Evolutionary conservation across 2,329 filamentous ascomycete genomes (phyloP), one percentile per base, ranked within the genome.

Genomic region (Zarea fungicola): DNA sequence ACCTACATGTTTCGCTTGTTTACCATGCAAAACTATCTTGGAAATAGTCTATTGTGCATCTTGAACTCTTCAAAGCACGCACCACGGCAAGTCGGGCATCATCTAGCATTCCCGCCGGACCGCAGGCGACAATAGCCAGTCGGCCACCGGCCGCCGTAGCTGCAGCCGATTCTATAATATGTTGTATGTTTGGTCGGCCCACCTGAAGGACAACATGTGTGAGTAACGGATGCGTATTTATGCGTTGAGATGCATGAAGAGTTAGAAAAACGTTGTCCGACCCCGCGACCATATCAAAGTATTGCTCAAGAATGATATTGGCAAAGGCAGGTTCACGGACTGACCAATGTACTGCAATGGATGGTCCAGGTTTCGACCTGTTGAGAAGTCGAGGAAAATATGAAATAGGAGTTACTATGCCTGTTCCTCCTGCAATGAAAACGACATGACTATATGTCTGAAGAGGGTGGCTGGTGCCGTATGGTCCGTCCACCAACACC

Each of bases 391-490:
- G 36, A 1, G 56, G 52, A 2, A 72, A 52, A 46, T 75, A 70
- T 1, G 70, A 67, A 0, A 73, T 54, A 0, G 71, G 62, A 1
- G 69, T 65, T n/a, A 70, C 71, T 11, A 75, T 66, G 0, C 72
- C 72, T 41, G 68, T 74, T 0, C 72, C 72, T 2, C 72, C 72
- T 1, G 68, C 68, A 5, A 75, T 56, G 49, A 75, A 73, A 1
- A 74, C 50, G 3, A 74, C 56, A 19, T 64, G 62, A 10, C 65
- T 60, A 36, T 70, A 74, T 2, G 54, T 53, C 31, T 67, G 56
- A 2, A 75, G 61, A 0, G 65, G 62, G 6, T 65, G 63, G 0
- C 64, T 68, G 22, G 68, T 65, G 0, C 72, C 72, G 35, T 75
- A 75, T 0, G 72, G 72, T 0, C 72, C 72, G 13, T 75, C 72